Evolutionary conservation across 1,284 basidiomycete species (phyloP), one percentile per base, ranked within the genome.

Genomic region (Puccinia polysora): DNA sequence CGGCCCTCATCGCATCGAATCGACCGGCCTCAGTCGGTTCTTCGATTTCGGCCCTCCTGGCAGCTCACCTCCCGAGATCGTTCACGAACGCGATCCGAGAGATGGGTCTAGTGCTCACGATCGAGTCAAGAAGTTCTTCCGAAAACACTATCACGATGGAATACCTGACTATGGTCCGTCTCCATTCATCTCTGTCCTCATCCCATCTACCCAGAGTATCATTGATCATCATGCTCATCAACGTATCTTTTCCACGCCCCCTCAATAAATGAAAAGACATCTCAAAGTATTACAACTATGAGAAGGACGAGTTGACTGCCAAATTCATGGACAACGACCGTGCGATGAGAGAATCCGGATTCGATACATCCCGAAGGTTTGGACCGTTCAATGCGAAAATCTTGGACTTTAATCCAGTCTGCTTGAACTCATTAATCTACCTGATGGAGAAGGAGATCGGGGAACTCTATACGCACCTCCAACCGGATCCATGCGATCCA

Each of bases 251-350:
- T 38, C 8, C 56, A 1, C 28, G 36, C 38, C 30, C 56, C 34
- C 10, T 55, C 28, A 55, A 55, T 25, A 55, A 55, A 3, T 23
- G 18, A 55, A 15, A 38, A 69, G 67, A 69, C 25, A 69, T 69
- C 14, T 40, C 56, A 7, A 40, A 69, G 15, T 69, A 69, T 36
- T 69, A 69, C 20, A 36, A 69, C 28, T 36, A 38, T 36, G 40
- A 69, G 45, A 69, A 18, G 18, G 55, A 69, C 47, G 30, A 36
- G 6, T 59, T 69, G 30, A 69, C 38, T 20, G 38, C 53, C 15
- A 58, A 60, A 55, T 69, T 43, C 18, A 69, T 69, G 67, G 67
- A 69, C n/a, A 69, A 56, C 34, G 67, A 69, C 30, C 67, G 67
- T 34, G 67, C 67, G 40, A 69, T 69, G 67, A 32, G 67, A 23